Conservation (phyloP, 2,329 filamentous ascomycete species). For the Gyromitra esculenta region DNA sequence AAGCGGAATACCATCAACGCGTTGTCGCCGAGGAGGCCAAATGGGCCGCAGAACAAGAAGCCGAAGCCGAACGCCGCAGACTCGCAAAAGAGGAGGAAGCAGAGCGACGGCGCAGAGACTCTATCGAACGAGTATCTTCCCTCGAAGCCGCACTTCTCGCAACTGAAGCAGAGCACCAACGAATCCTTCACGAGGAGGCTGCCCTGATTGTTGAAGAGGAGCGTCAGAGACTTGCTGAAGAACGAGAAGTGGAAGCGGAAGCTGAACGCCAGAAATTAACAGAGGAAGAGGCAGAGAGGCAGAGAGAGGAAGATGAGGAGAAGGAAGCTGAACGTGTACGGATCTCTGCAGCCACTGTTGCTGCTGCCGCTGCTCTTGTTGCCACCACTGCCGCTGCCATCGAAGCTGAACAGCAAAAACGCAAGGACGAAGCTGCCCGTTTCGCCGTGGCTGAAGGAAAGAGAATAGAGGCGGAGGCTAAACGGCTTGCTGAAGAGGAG, state of each 20-base stretch:
- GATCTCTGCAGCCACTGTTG: slow-evolving; percentile 5
- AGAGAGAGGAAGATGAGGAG: neutral
- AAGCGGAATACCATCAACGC: slow-evolving; percentile 36
- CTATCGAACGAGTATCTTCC: slow-evolving; percentile 30
- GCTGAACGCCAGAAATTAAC: slow-evolving; percentile 22
- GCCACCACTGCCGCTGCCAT: neutral
- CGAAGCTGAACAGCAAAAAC: slow-evolving; percentile 1
- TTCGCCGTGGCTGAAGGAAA: slow-evolving; percentile 16
- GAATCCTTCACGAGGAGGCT: slow-evolving; percentile 38
- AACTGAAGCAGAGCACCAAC: slow-evolving; percentile 39
- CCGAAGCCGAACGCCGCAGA: slow-evolving; percentile 6
- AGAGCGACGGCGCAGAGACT: slow-evolving; percentile 37
- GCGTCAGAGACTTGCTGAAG: slow-evolving; percentile 1
- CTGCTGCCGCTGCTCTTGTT: neutral
- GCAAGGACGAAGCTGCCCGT: slow-evolving; percentile 20
- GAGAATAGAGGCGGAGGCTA: slow-evolving; percentile 20
- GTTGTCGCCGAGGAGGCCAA: slow-evolving; percentile 44
- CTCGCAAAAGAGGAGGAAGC: slow-evolving; percentile 28
- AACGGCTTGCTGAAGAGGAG: slow-evolving; percentile 40
- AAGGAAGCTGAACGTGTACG: slow-evolving; percentile 7
- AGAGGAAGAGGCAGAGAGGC: neutral
- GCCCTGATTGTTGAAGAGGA: slow-evolving; percentile 28
- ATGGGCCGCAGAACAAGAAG: slow-evolving; percentile 26
- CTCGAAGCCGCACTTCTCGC: slow-evolving; percentile 34
- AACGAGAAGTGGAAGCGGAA: slow-evolving; percentile 27